phyloP scores from a whole-genome alignment of 2,329 filamentous ascomycete species.

The Phialophora chinensis region DNA sequence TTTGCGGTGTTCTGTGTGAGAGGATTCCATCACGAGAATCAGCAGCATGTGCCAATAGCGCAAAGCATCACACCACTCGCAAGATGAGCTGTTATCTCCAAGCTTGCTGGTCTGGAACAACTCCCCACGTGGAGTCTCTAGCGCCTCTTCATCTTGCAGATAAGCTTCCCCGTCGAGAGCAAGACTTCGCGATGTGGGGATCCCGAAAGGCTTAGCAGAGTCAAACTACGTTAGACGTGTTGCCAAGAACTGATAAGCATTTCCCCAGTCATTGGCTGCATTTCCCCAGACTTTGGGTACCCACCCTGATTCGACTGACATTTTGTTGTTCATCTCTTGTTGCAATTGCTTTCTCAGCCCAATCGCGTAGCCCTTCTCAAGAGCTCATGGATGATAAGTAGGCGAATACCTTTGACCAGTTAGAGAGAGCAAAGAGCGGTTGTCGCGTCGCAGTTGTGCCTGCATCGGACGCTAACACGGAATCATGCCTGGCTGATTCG shows the following conservation, averaged over 20 bases:
- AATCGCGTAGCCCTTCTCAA: conserved; percentile 17
- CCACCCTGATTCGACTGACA: not conserved
- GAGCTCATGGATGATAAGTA: conserved; percentile 24
- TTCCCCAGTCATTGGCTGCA: conserved; percentile 30
- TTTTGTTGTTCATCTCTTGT: conserved; percentile 10
- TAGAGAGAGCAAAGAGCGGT: not conserved
- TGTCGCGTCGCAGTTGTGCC: conserved; percentile 25
- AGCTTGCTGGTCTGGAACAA: too few relatives aligned
- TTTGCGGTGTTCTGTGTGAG: not conserved
- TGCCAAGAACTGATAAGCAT: conserved; percentile 36
- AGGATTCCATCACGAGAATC: not conserved
- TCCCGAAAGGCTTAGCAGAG: conserved; percentile 28
- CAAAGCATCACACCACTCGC: conserved; percentile 9
- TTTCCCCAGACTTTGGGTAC: conserved; percentile 17
- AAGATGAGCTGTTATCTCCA: conserved; percentile 4
- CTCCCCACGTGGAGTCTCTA: conserved; percentile 15
- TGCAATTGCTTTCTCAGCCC: conserved; percentile 24
- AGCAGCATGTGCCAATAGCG: not conserved
- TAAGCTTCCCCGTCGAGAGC: not conserved
- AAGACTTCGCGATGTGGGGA: not conserved
- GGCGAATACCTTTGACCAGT: conserved; percentile 16
- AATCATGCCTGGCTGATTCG: conserved; percentile 12
- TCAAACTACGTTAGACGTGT: conserved; percentile 22
- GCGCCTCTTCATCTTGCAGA: conserved; percentile 15
- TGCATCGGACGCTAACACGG: conserved; percentile 24